Evolutionary conservation across 1,139 yeast species (phyloP).

Genomic region (Spencermartinsiella ligniputridi): DNA sequence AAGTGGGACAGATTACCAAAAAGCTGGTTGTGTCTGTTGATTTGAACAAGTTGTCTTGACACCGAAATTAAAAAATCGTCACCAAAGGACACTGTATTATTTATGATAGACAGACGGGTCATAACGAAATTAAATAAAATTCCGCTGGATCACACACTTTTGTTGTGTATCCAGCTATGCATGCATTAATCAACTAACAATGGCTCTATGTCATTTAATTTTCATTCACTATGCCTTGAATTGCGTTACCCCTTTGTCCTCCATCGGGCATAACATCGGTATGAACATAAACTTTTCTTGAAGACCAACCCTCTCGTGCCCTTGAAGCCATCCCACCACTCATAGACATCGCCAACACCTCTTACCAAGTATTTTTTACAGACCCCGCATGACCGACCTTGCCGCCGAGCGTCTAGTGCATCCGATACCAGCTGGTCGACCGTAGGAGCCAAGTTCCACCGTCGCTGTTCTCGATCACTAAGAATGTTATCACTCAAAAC

Average conservation of each 20-base stretch:
- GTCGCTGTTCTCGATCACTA: constrained; percentile 13
- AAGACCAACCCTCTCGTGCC: constrained; percentile 12
- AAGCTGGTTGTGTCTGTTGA: constrained; percentile 54
- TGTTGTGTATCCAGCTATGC: no score
- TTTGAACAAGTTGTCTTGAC: constrained; percentile 17
- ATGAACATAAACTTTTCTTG: constrained; percentile 21
- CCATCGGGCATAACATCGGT: constrained; percentile 22
- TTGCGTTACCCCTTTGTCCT: constrained; percentile 1
- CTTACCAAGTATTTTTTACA: constrained; percentile 44
- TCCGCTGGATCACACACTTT: no score
- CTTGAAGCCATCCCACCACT: constrained; percentile 52
- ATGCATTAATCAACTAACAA: no score
- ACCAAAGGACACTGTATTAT: neutral
- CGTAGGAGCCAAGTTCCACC: constrained; percentile 15
- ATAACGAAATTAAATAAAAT: no score
- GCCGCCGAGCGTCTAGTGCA: constrained; percentile 32
- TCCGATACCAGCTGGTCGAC: constrained; percentile 13
- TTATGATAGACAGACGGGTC: no score
- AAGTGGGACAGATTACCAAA: constrained; percentile 59
- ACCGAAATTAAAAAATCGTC: no score
- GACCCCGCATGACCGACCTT: constrained; percentile 48
- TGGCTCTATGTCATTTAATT: no score
- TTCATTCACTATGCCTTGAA: no score
- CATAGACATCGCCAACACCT: constrained; percentile 51
- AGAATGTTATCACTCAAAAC: constrained; percentile 10